A percentile compares a stretch with the other conserved stretches of the same genome.
These are phyloP conservation scores for Cryphonectria parasitica DNA, from an alignment of 2,329 filamentous ascomycete species.

Conservation along the genomic window DNA sequence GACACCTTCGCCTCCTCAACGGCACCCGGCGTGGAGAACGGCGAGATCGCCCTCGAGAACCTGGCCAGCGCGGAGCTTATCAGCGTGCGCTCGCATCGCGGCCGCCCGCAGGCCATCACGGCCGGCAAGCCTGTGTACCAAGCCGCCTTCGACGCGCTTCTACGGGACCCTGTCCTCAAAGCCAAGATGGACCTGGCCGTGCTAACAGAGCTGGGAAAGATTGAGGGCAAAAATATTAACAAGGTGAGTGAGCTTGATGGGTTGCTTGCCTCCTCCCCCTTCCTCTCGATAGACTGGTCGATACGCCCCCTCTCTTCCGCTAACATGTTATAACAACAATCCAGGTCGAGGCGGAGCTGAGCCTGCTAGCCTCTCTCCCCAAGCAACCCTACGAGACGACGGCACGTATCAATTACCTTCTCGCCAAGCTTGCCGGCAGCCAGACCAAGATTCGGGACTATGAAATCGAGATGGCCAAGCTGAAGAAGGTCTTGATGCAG, in stretches of 20 bases:
- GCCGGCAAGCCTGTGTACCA: constrained; percentile 86
- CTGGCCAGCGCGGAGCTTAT: constrained; percentile 88
- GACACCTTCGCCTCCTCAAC: constrained; percentile 70
- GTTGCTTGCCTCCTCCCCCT: too few relatives aligned
- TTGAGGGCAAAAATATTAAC: constrained; percentile 74
- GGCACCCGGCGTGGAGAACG: constrained; percentile 54
- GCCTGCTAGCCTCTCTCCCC: constrained; percentile 69
- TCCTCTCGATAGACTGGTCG: neutral
- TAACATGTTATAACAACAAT: neutral
- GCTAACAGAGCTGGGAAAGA: constrained; percentile 68
- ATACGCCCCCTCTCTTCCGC: neutral
- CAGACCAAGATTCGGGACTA: constrained; percentile 75
- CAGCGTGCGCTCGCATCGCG: constrained; percentile 70
- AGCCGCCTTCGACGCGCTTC: constrained; percentile 76
- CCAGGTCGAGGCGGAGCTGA: constrained; percentile 73
- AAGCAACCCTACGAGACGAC: constrained; percentile 71
- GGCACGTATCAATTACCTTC: constrained; percentile 70
- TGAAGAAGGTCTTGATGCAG: constrained; percentile 71
- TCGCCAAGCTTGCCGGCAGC: constrained; percentile 72
- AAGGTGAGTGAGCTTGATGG: constrained; percentile 47
- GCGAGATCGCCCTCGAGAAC: constrained; percentile 76
- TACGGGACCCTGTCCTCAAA: constrained; percentile 71
- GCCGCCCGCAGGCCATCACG: constrained; percentile 76
- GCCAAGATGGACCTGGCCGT: constrained; percentile 75
- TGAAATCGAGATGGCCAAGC: constrained; percentile 69